A percentile compares a stretch with the other conserved stretches of the same genome.
phyloP scores from a whole-genome alignment of 2,329 filamentous ascomycete genomes.

The Pestalotiopsis sp. region DNA sequence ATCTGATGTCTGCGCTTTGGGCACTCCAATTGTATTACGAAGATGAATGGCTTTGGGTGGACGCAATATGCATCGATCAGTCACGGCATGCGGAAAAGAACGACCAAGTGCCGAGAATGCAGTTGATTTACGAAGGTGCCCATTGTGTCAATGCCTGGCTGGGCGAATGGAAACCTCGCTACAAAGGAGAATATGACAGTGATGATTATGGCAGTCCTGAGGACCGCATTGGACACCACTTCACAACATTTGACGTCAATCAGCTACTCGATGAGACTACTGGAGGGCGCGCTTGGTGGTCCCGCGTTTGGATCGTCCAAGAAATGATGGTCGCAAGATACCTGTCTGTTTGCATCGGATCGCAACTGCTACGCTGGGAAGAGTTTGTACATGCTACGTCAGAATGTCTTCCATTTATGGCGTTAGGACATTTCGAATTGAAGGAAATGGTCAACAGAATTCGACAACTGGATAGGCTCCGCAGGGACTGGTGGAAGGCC shows the following conservation, averaged over 20 bases:
- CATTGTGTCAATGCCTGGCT: not conserved
- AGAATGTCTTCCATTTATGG: too few species aligned
- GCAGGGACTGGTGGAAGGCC: not conserved
- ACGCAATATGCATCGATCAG: not conserved
- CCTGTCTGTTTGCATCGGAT: too few species aligned
- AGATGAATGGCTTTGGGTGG: not conserved
- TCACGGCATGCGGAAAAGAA: not conserved
- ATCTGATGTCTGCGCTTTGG: not conserved
- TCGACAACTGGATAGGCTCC: not conserved
- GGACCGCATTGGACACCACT: too few species aligned
- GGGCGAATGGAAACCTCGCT: not conserved
- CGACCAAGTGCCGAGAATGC: not conserved
- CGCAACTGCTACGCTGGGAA: not conserved
- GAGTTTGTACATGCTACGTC: not conserved
- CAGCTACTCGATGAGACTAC: too few species aligned
- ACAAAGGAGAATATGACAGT: rapidly evolving
- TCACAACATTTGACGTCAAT: too few species aligned
- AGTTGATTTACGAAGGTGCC: not conserved
- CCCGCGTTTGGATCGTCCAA: too few species aligned
- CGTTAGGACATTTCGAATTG: too few species aligned
- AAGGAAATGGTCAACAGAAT: too few species aligned
- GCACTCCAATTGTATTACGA: too few species aligned
- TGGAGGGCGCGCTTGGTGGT: too few species aligned
- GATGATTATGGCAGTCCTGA: too few species aligned
- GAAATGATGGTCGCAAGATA: too few species aligned